Percentiles rank a stretch among this genome's conserved stretches.
Evolutionary conservation across 352 stramenopile species (phyloP).

Genomic region (Pythium monospermum): DNA sequence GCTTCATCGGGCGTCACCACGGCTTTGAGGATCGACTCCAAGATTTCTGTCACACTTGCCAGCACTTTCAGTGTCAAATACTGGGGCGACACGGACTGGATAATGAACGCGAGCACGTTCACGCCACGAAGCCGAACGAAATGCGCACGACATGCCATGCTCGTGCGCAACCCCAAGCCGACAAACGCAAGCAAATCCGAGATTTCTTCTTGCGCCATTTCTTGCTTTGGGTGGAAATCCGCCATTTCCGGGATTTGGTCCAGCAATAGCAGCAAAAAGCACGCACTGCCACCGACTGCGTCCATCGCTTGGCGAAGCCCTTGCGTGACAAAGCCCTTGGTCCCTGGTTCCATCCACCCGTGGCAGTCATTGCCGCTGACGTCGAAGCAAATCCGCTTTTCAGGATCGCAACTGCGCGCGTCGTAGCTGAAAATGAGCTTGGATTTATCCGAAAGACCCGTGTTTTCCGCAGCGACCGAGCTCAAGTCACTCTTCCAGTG

Average conservation of each 20-base stretch:
- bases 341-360: constrained; percentile 63
- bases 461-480: constrained; percentile 58
- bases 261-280: constrained; percentile 65
- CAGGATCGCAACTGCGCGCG: constrained; percentile 55
- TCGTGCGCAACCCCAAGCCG: constrained; percentile 43
- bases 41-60: constrained; percentile 52
- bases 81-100: constrained; percentile 68
- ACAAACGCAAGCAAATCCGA: constrained; percentile 61
- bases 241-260: constrained; percentile 76
- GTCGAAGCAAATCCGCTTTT: constrained; percentile 57
- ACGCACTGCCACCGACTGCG: constrained; percentile 58
- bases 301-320: constrained; percentile 61
- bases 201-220: constrained; percentile 66
- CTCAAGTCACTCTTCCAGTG: constrained; percentile 72
- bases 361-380: constrained; percentile 73
- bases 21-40: constrained; percentile 48
- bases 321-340: constrained; percentile 56
- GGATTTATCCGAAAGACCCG: constrained; percentile 58
- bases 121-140: constrained; percentile 64
- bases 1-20: constrained; percentile 27
- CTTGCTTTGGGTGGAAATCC: constrained; percentile 67
- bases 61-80: constrained; percentile 61
- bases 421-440: constrained; percentile 82
- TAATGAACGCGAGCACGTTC: constrained; percentile 70
- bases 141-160: constrained; percentile 61